A percentile compares a stretch with the other conserved stretches of the same genome.
Conservation (phyloP, 2,329 filamentous ascomycete species). For the Lecanicillium sp. region DNA sequence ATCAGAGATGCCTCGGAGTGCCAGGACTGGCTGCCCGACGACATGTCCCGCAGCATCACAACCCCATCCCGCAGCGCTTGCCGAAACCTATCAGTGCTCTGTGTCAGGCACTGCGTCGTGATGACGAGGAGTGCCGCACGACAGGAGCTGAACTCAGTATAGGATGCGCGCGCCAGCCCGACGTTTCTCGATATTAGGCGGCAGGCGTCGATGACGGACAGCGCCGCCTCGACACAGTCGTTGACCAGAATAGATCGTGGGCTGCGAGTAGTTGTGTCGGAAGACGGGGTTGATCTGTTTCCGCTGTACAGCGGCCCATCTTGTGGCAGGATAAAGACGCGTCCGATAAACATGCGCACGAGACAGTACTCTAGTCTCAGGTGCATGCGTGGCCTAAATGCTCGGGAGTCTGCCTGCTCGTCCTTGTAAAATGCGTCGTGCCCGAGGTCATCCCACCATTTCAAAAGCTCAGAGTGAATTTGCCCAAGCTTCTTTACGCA, state of each 20-base stretch:
- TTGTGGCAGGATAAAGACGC: constrained; percentile 44
- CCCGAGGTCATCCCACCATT: constrained; percentile 33
- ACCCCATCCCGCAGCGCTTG: constrained; percentile 43
- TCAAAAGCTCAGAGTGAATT: constrained; percentile 30
- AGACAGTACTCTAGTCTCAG: constrained; percentile 48
- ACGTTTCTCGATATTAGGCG: constrained; percentile 42
- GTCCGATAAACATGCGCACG: constrained; percentile 47
- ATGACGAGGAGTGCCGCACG: constrained; percentile 47
- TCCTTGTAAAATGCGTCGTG: constrained; percentile 27
- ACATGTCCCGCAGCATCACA: constrained; percentile 47
- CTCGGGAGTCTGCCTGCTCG: constrained; percentile 32
- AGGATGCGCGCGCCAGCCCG: constrained; percentile 48
- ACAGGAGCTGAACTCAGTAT: constrained; percentile 51
- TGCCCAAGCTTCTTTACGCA: constrained; percentile 29
- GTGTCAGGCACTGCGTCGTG: constrained; percentile 33
- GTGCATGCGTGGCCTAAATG: constrained; percentile 44
- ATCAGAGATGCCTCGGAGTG: constrained; percentile 48
- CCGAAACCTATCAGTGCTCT: constrained; percentile 34
- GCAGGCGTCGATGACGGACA: constrained; percentile 45
- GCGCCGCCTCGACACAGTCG: constrained; percentile 47
- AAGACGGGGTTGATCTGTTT: constrained; percentile 24
- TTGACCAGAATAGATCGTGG: constrained; percentile 37
- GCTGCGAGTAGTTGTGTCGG: constrained; percentile 22
- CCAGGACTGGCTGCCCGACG: constrained; percentile 44
- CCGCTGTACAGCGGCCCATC: constrained; percentile 24